Evolutionary conservation across 1,139 yeast species (phyloP), one percentile per base, ranked within the genome.

Genomic region (Pichia sp.): DNA sequence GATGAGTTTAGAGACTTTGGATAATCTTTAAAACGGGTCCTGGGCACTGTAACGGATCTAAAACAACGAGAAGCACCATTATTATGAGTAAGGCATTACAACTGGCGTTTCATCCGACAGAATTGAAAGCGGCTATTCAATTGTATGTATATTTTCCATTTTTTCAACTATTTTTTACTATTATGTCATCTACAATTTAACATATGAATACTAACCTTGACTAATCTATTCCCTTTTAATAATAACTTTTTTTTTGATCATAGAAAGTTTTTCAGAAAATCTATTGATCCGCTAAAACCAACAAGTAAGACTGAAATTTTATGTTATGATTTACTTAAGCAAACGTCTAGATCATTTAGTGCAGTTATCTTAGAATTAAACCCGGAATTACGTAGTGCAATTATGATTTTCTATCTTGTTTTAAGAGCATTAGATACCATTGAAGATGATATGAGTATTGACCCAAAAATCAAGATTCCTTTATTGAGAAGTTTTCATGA

Each of bases 361-460:
- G 85, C 95, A 0, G 99, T 91, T 27, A 91, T 91, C 55, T 74
- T 76, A 68, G 96, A 91, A 61, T 72, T 91, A 48, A 85, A 87
- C 59, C 96, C 97, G 0, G 96, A 88, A 56, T 68, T 93, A 51
- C 76, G 95, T 50, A 80, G 80, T 52, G 85, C 83, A 0, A 74
- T 86, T 40, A 80, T 79, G 88, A 49, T 91, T 6, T 91, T 93
- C 63, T 91, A 91, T 63, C 65, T 91, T 47, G 74, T 88, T 23
- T 68, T 91, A 52, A 74, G 99, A 48, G 98, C 95, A 0, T 74
- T 93, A 55, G 99, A 93, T 60, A 93, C 99, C 2, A 74, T 93
- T 45, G 99, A 93, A 62, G 99, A 93, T 63, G 99, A 93, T 59
- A 91, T 89, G 94, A 74, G 91, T 9, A 65, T 93, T 44, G 80